These are phyloP conservation scores for Aphanoascus verrucosus DNA, from an alignment of 2,329 filamentous ascomycete species.

Conservation along the genomic window DNA sequence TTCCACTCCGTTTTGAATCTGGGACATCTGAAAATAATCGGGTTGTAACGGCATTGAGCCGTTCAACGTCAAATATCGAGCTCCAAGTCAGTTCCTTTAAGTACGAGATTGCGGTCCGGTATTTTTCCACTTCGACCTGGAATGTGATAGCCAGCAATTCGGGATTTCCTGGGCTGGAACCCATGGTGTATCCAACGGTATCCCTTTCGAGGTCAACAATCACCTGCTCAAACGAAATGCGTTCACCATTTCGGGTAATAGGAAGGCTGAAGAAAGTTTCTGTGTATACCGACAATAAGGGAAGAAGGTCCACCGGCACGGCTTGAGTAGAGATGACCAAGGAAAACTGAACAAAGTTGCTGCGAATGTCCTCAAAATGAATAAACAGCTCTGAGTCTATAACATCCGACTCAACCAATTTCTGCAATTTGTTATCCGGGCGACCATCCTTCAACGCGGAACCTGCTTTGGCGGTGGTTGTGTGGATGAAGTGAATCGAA, in stretches of 20 bases:
- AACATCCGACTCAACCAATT: slow-evolving; percentile 59
- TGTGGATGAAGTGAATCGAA: slow-evolving; percentile 90
- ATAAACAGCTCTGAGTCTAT: slow-evolving; percentile 66
- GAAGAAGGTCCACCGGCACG: slow-evolving; percentile 71
- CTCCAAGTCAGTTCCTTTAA: slow-evolving; percentile 78
- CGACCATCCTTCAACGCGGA: slow-evolving; percentile 60
- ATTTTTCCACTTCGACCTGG: slow-evolving; percentile 80
- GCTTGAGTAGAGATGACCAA: slow-evolving; percentile 68
- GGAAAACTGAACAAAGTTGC: slow-evolving; percentile 80
- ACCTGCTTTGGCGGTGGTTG: slow-evolving; percentile 72
- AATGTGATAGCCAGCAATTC: slow-evolving; percentile 76
- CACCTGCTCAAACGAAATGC: slow-evolving; percentile 79
- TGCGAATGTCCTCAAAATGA: slow-evolving; percentile 92
- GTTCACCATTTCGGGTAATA: slow-evolving; percentile 62
- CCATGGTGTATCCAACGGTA: slow-evolving; percentile 72
- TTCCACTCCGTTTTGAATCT: slow-evolving; percentile 76
- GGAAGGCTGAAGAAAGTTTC: slow-evolving; percentile 94
- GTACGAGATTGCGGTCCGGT: slow-evolving; percentile 71
- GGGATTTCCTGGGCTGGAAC: slow-evolving; percentile 54
- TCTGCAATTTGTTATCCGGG: slow-evolving; percentile 59
- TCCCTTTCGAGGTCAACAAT: slow-evolving; percentile 85
- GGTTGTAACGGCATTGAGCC: slow-evolving; percentile 53
- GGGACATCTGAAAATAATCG: slow-evolving; percentile 88
- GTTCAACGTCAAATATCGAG: slow-evolving; percentile 69
- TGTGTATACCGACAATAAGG: slow-evolving; percentile 70